Evolutionary conservation across 371 early-diverging fungal species (phyloP), one percentile per base, ranked within the genome.

Genomic region (Zancudomyces culisetae): DNA sequence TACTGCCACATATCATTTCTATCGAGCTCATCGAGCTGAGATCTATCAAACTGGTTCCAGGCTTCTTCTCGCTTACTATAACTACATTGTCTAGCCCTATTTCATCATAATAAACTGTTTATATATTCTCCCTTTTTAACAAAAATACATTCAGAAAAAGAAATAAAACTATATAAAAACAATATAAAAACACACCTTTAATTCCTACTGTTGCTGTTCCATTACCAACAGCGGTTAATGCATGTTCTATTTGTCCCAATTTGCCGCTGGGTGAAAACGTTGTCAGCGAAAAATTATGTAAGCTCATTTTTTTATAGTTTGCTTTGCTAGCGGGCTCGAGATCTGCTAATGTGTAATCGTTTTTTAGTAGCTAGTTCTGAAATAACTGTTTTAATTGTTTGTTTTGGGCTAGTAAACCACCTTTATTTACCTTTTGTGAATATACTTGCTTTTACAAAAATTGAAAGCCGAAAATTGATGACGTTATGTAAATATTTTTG

Each of bases 181-280:
- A n/a, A 45, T 35, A 57, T 12, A 4, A 54, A 6, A 23, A 41
- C 45, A 1, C 75, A 88, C 90, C 90, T 80, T 92, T 94, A 71
- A 99, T 92, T 42, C 97, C 98, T 54, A 99, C 86, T 60, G 85
- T 80, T 12, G 98, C 98, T 35, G 87, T 83, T 58, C 99, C 98
- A 57, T 85, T 81, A 52, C 80, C 75, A 18, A 98, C 98, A 21
- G 94, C 93, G 54, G 83, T 90, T 55, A 97, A 76, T 0, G 99
- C 99, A 72, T 99, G 87, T 72, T 97, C 96, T 58, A 98, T 94
- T 75, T 99, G 99, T 30, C 89, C 88, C 51, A 98, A 85, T 72
- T 98, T 95, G 58, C 99, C 99, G 41, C 93, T 91, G n/a, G 97
- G 92, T 55, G 98, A 95, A 76, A 98, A 99, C 49, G 98, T 98